Base-by-base conservation (phyloP, 768 basidiomycete genomes). In the Leccinum broughii region DNA sequence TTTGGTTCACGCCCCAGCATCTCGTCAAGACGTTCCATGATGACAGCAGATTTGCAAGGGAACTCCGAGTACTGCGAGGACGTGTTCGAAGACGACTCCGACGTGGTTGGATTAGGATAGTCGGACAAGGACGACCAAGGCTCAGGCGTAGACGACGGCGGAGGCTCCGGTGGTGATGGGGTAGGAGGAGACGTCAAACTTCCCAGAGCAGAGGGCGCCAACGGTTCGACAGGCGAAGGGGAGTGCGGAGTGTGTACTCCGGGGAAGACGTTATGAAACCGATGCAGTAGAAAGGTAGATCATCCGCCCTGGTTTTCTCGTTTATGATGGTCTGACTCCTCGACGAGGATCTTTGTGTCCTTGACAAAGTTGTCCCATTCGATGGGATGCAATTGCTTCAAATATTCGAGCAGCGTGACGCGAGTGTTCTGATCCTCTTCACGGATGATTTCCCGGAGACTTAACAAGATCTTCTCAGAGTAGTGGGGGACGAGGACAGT, bases 291-390 rank as follows among this genome's bases (percentile, higher is more conserved):
- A 99, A 99, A 3, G 97, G 97, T 46, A 99, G 82, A 77, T 99
- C 97, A 65, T 98, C 94, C 2, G 83, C 81, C 70, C 92, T 93
- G 70, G 73, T 77, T 77, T 96, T 95, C 75, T 98, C 95, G 72
- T 90, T 90, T 20, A 79, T 75, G 14, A 63, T 77, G 78, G 15
- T 83, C 85, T 1, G 86, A 85, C 74, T 98, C 97, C 64, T 98
- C 97, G 0, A 93, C 94, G 41, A 98, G 80, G 64, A 99, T 99
- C 81, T 98, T 99, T 63, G 97, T 99, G 70, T 99, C 97, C 80
- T 95, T 95, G 67, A 99, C 97, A 70, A 99, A 99, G 75, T 99
- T 99, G 78, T 98, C 97, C 97, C 97, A 99, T 73, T 99, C 97
- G 59, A 98, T 83, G 20, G 97, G 96, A 72, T 98, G 97, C 51